Evolutionary conservation across 2,329 filamentous ascomycete species (phyloP), one percentile per base, ranked within the genome.

Genomic region (Coniochaeta hoffmannii): DNA sequence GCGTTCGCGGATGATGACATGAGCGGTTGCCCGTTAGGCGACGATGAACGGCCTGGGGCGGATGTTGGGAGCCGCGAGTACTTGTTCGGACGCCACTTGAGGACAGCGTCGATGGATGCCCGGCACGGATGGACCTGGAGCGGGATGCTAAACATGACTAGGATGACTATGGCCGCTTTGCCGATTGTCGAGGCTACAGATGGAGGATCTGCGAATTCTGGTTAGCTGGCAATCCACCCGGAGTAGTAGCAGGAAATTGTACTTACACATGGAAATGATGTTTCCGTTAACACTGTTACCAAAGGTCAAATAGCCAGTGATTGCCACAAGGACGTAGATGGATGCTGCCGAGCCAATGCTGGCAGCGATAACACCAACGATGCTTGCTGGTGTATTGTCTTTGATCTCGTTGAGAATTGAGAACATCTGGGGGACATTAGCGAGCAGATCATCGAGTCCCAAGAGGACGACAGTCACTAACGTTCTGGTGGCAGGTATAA

Each of bases 401-500:
- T 83, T 80, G 62, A 99, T 90, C 72, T 99, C 94, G 65, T 99
- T 99, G 46, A 99, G 75, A 61, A 99, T 96, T 11, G 93, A 96
- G 69, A 99, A 99, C 94, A 99, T 99, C 89, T 94, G 62, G 0
- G 30, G 1, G 14, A 9, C 22, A 55, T 73, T 58, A 74, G 70
- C 55, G 64, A 53, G 36, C 1, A 15, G 1, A 2, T 2, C 2
- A 26, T 32, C 44, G 14, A 50, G 15, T 19, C 24, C 0, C 14
- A n/a, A 11, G 14, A 35, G 32, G 10, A 5, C 31, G 11, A 38
- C 19, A 34, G n/a, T 19, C 34, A 67, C 83, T 61, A 74, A 94
- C 90, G 69, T 99, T 99, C 67, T 99, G 94, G 71, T 99, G 94
- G 69, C 94, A 99, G 1, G 94, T 99, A 69, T 97, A 99, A n/a